Conservation (phyloP, 1,284 basidiomycete species). For the Ceratobasidium sp. region DNA sequence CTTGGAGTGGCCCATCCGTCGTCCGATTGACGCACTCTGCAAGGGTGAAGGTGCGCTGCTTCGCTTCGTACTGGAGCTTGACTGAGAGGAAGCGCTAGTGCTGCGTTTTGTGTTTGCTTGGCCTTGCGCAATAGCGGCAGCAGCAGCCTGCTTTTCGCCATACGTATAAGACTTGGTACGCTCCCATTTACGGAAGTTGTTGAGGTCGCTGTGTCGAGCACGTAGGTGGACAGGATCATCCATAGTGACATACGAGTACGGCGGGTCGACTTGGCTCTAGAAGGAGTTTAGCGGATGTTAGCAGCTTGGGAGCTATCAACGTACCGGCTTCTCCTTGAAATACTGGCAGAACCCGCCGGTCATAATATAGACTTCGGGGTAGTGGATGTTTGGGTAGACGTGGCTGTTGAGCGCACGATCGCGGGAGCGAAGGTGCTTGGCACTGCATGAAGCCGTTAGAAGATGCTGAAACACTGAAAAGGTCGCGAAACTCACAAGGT, state of each 20-base stretch:
- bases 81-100: conserved; percentile 10
- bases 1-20: conserved; percentile 54
- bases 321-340: conserved; percentile 69
- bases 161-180: conserved; percentile 91
- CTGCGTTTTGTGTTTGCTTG: conserved; percentile 43
- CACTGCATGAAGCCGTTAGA: conserved; percentile 61
- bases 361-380: conserved; percentile 96
- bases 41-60: conserved; percentile 50
- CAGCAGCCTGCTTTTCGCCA: conserved; percentile 64
- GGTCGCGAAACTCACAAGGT: conserved; percentile 76
- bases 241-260: conserved; percentile 81
- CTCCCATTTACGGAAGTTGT: conserved; percentile 85
- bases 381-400: conserved; percentile 92
- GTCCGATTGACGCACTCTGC: conserved; percentile 50
- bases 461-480: conserved; percentile 10
- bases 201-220: conserved; percentile 85
- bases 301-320: conserved; percentile 40
- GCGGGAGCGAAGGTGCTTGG: conserved; percentile 89
- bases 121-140: conserved; percentile 35
- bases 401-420: conserved; percentile 90
- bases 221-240: conserved; percentile 87
- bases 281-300: conserved; percentile 15
- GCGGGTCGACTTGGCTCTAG: conserved; percentile 62
- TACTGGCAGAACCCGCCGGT: conserved; percentile 96
- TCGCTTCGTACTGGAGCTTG: conserved; percentile 14